Conservation (phyloP, 2,329 filamentous ascomycete species). For the Pyrenophora seminiperda region DNA sequence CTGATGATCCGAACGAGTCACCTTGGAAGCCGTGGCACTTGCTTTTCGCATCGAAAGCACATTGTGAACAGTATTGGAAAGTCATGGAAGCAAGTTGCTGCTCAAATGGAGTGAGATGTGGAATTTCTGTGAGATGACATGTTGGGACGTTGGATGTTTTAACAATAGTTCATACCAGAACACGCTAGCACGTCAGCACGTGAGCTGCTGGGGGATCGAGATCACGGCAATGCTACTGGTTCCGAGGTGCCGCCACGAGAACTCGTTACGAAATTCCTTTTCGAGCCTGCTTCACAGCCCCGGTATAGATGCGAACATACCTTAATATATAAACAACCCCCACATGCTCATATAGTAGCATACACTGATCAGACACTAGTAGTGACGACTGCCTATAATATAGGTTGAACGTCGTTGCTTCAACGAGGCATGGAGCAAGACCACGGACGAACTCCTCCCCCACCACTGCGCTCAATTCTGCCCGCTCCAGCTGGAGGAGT, state of each 20-base stretch:
- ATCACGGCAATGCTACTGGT: not conserved
- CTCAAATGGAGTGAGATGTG: not conserved
- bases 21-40: not conserved
- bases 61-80: too few species aligned
- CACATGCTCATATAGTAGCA: not conserved
- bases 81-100: not conserved
- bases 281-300: not conserved
- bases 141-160: not conserved
- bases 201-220: not conserved
- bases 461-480: constrained; percentile 9
- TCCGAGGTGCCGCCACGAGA: constrained; percentile 4
- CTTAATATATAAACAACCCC: not conserved
- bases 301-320: not conserved
- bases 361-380: not conserved
- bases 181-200: constrained; percentile 2
- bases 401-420: not conserved
- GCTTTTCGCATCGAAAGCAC: not conserved
- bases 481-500: constrained; percentile 6
- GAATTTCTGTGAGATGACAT: not conserved
- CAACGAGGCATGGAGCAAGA: constrained; percentile 3
- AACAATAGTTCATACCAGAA: not conserved
- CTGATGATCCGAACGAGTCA: too few species aligned
- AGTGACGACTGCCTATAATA: not conserved
- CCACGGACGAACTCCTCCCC: not conserved
- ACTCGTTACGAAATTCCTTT: constrained; percentile 6